phyloP scores from a whole-genome alignment of 2,329 filamentous ascomycete species.

The Nigrospora oryzae region DNA sequence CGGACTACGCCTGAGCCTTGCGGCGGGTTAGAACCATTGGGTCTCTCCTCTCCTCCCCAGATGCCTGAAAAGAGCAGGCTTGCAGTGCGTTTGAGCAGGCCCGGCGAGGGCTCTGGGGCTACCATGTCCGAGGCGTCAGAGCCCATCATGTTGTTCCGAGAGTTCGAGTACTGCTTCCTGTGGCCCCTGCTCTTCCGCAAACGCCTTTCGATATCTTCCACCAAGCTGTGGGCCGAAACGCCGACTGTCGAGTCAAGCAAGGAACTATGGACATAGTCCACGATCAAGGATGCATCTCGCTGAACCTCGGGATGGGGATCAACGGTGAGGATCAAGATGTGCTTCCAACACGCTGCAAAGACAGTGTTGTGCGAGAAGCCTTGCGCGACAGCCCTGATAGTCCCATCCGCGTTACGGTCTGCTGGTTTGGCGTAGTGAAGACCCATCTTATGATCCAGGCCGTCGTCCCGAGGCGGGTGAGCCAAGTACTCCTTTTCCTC shows the following conservation, averaged over 20 bases:
- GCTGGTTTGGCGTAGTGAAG: constrained; percentile 51
- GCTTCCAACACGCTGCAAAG: constrained; percentile 90
- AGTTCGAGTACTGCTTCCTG: constrained; percentile 28
- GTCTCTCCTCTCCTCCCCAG: constrained; percentile 37
- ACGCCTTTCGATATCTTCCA: constrained; percentile 61
- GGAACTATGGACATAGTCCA: constrained; percentile 75
- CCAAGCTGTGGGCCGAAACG: constrained; percentile 58
- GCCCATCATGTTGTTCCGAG: constrained; percentile 33
- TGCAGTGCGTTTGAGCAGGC: constrained; percentile 54
- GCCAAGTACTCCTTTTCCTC: constrained; percentile 70
- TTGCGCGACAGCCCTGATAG: constrained; percentile 46
- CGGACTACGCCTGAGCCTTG: constrained; percentile 25
- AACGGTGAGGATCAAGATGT: constrained; percentile 80
- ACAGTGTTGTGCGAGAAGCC: constrained; percentile 77
- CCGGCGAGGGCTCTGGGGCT: constrained; percentile 44
- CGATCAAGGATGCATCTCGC: constrained; percentile 71
- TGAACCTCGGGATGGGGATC: constrained; percentile 94
- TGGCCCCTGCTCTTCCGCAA: constrained; percentile 35
- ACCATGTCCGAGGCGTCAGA: constrained; percentile 21
- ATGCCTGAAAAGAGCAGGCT: constrained; percentile 52
- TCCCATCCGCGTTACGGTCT: constrained; percentile 47
- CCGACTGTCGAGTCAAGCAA: constrained; percentile 73
- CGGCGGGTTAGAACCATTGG: constrained; percentile 16
- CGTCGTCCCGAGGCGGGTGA: constrained; percentile 46
- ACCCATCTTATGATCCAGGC: constrained; percentile 51